Percentiles rank a stretch among this genome's conserved stretches.
phyloP scores from a whole-genome alignment of 306 rosid species.

The Prunus fruticosa region DNA sequence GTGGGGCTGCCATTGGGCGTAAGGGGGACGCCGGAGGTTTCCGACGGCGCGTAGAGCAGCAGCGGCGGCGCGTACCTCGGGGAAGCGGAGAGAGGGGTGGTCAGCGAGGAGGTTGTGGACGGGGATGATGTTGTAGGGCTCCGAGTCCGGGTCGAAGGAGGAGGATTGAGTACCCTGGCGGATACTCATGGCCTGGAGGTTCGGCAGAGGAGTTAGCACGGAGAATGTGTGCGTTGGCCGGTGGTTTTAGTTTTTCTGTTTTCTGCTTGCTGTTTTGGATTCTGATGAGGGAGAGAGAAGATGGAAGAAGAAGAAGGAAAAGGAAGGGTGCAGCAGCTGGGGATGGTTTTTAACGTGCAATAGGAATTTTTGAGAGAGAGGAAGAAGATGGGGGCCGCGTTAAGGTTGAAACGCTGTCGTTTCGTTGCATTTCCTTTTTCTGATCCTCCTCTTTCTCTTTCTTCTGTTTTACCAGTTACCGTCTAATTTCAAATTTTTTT shows the following conservation, averaged over 20 bases:
- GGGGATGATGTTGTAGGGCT: slow-evolving; percentile 79
- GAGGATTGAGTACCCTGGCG: slow-evolving; percentile 18
- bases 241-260: not conserved
- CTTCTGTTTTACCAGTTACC: not conserved
- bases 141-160: slow-evolving; percentile 31
- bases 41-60: slow-evolving; percentile 69
- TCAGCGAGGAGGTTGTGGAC: slow-evolving; percentile 82
- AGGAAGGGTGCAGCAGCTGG: not conserved
- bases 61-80: slow-evolving; percentile 85
- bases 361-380: not conserved
- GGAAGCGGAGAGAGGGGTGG: slow-evolving; percentile 86
- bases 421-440: not conserved
- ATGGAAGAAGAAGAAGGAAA: not conserved
- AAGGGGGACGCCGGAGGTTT: slow-evolving; percentile 68
- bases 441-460: not conserved
- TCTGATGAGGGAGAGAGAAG: not conserved
- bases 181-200: slow-evolving; percentile 33
- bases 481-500: not conserved
- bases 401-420: not conserved
- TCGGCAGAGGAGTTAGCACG: not conserved
- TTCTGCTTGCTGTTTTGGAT: not conserved
- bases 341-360: not conserved
- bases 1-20: slow-evolving; percentile 57
- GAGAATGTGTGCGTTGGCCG: not conserved
- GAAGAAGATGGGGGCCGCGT: slow-evolving; percentile 16